Conservation (phyloP, 306 rosid genomes). For the Medicago truncatula region MtrunA17r5.0-ANR NC_053048.1:22285501-22286000, state of each 20-base stretch:
- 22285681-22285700: slow-evolving; percentile 58
- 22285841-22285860: slow-evolving; percentile 67
- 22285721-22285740: slow-evolving; percentile 57
- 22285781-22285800: slow-evolving; percentile 33
- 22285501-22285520: slow-evolving; percentile 56
- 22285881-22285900: slow-evolving; percentile 64
- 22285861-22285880: slow-evolving; percentile 50
- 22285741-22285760: slow-evolving; percentile 63
- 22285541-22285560: slow-evolving; percentile 79
- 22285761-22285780: slow-evolving; percentile 10
- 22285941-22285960: slow-evolving; percentile 66
- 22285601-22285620: slow-evolving; percentile 50
- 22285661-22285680: slow-evolving; percentile 54
- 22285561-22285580: slow-evolving; percentile 83
- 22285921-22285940: slow-evolving; percentile 69
- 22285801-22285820: slow-evolving; percentile 37
- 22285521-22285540: slow-evolving; percentile 58
- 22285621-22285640: slow-evolving; percentile 47
- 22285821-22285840: slow-evolving; percentile 44
- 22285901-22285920: slow-evolving; percentile 62
- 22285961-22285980: slow-evolving; percentile 67
- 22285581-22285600: slow-evolving; percentile 73
- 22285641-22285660: slow-evolving; percentile 54
- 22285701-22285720: slow-evolving; percentile 67
- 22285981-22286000: slow-evolving; percentile 64